Evolutionary conservation across 2,329 filamentous ascomycete genomes (phyloP).

Genomic region (Plectosphaerella cucumerina): DNA sequence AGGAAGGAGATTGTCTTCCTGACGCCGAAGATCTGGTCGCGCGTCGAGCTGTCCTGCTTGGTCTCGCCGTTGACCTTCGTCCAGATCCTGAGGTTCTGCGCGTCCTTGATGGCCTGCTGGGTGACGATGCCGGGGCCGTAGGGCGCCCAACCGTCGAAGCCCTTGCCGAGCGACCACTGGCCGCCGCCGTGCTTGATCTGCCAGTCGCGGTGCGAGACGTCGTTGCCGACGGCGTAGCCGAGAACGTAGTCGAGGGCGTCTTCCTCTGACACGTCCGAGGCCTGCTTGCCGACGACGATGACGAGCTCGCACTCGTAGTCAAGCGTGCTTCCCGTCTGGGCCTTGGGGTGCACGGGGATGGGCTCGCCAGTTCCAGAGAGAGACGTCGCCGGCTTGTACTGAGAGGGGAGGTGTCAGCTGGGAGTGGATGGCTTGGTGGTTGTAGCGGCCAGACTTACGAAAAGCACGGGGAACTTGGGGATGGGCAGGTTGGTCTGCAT

Average conservation of each 20-base stretch:
- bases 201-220: conserved; percentile 78
- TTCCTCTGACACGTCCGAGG: conserved; percentile 59
- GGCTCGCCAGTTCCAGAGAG: conserved; percentile 61
- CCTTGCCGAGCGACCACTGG: conserved; percentile 70
- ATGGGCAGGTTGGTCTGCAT: conserved; percentile 57
- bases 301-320: conserved; percentile 83
- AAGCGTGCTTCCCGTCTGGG: conserved; percentile 60
- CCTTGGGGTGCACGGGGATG: conserved; percentile 61
- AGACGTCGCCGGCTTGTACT: conserved; percentile 66
- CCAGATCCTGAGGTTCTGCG: conserved; percentile 50
- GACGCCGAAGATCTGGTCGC: conserved; percentile 61
- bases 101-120: conserved; percentile 48
- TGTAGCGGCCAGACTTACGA: conserved; percentile 39
- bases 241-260: conserved; percentile 68
- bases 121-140: conserved; percentile 69
- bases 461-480: conserved; percentile 68
- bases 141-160: conserved; percentile 72
- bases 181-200: conserved; percentile 63
- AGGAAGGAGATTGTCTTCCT: conserved; percentile 55
- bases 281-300: conserved; percentile 65
- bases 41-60: conserved; percentile 53
- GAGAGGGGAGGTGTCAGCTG: background rate
- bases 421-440: too few species aligned
- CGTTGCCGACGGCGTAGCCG: conserved; percentile 72
- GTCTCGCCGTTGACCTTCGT: conserved; percentile 57